A percentile compares a stretch with the other conserved stretches of the same genome.
Conservation (phyloP, 495 filamentous ascomycete genomes). For the Tricharina praecox region DNA sequence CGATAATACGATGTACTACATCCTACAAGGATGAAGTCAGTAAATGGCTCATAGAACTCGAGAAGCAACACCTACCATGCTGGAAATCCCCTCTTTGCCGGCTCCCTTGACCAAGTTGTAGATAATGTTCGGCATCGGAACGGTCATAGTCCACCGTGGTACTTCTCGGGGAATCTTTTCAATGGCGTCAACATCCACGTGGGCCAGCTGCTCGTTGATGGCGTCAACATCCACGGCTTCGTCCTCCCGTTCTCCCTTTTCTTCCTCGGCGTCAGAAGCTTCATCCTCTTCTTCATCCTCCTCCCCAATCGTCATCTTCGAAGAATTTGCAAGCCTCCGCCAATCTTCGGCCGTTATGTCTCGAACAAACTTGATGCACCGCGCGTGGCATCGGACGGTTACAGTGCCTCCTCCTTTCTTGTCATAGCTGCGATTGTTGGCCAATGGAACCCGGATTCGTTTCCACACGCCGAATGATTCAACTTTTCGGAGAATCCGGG, state of each 20-base stretch:
- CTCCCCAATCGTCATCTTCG: conserved; percentile 18
- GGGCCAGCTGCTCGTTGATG: conserved; percentile 11
- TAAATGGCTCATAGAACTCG: background rate
- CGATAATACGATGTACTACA: conserved; percentile 35
- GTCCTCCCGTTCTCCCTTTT: conserved; percentile 22
- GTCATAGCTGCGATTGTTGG: conserved; percentile 30
- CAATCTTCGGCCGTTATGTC: conserved; percentile 53
- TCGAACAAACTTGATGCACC: conserved; percentile 55
- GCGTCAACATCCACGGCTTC: conserved; percentile 29
- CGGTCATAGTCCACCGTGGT: conserved; percentile 41
- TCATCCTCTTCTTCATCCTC: conserved; percentile 30
- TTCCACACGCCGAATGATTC: conserved; percentile 51
- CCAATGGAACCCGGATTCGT: conserved; percentile 46
- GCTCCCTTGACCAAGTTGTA: conserved; percentile 36
- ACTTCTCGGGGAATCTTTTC: conserved; percentile 27
- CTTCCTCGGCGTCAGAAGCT: conserved; percentile 24
- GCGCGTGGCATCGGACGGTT: conserved; percentile 21
- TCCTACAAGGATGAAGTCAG: conserved; percentile 24
- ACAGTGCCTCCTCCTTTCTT: conserved; percentile 19
- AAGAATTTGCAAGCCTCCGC: conserved; percentile 32
- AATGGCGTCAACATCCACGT: conserved; percentile 21
- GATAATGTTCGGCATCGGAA: conserved; percentile 36
- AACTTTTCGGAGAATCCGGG: conserved; percentile 50
- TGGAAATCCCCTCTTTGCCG: conserved; percentile 37
- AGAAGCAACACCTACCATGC: conserved; percentile 30